phyloP scores from a whole-genome alignment of 495 filamentous ascomycete species.

The Parmelia sp. region DNA sequence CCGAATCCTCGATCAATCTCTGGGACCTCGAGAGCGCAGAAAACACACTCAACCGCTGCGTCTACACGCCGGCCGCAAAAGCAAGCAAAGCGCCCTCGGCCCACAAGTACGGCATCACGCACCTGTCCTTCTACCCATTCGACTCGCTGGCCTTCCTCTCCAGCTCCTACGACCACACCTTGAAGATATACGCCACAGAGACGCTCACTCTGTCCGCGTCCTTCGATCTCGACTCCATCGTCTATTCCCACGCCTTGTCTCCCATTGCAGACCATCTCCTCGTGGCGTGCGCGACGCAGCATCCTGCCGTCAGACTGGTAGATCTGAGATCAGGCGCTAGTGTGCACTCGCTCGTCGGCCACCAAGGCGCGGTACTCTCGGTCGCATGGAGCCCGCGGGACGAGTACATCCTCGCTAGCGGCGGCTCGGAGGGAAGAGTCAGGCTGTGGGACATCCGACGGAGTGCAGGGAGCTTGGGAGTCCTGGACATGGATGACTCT shows the following conservation, averaged over 20 bases:
- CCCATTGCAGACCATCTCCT: constrained; percentile 65
- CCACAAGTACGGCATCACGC: constrained; percentile 76
- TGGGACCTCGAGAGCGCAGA: constrained; percentile 67
- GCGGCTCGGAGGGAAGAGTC: constrained; percentile 68
- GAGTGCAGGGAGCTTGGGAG: constrained; percentile 61
- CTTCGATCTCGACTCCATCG: constrained; percentile 63
- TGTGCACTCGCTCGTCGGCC: constrained; percentile 71
- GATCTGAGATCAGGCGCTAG: constrained; percentile 72
- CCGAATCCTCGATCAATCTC: constrained; percentile 68
- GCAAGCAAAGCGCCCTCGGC: constrained; percentile 41
- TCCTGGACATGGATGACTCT: constrained; percentile 76
- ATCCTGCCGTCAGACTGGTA: constrained; percentile 70
- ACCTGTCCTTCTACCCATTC: constrained; percentile 83
- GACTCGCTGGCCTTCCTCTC: constrained; percentile 74
- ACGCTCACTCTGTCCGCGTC: constrained; percentile 51
- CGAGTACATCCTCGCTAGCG: constrained; percentile 73
- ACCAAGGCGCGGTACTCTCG: constrained; percentile 63
- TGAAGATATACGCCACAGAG: constrained; percentile 71
- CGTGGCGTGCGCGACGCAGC: constrained; percentile 77
- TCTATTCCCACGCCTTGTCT: constrained; percentile 70
- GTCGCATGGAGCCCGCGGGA: constrained; percentile 72
- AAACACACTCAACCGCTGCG: constrained; percentile 35
- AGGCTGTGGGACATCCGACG: constrained; percentile 81
- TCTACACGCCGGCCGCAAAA: constrained; percentile 45
- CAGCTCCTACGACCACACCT: constrained; percentile 73